Base-by-base conservation (phyloP, 257 asterid genomes). In the Solanum virginianum region DNA sequence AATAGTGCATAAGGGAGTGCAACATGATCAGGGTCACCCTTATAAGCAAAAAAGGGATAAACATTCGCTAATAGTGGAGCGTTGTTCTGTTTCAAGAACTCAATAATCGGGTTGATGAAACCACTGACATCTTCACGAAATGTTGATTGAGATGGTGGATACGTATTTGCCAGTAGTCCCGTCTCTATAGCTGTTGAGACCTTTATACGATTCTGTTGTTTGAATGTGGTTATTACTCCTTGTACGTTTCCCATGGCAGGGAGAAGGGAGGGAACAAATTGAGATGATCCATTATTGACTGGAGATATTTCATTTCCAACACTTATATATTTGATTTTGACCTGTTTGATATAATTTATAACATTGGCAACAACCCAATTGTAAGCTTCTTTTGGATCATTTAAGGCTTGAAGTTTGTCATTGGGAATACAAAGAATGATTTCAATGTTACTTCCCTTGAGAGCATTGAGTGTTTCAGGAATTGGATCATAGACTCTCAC, bases 251-350 rank as follows among this genome's bases (percentile, higher is more conserved):
- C 66, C 85, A 89, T 81, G 47, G 90, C 89, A 0, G 90, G 91
- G 12, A 80, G 65, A 20, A 86, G 63, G 29, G 1, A 84, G 1
- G 68, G 82, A 17, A 85, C 83, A 12, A 59, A 54, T 9, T 29
- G 16, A 11, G 57, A 36, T 22, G 81, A 14, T 26, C 8, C 9
- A 49, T 1, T 4, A 49, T 4, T 75, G 0, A 0, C 4, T 5
- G 91, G 82, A 29, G 55, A n/a, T 18, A 90, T 82, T 63, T 90
- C 90, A 17, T 92, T 92, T 18, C 94, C 93, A 10, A 87, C 90
- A 5, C 84, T 86, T 17, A 88, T 55, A 86, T 87, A 90, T 60
- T 74, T 86, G 88, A 92, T 87, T 2, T 59, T 88, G 57, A 92
- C 89, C 49, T 82, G 62, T 8, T 55, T 32, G 2, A 16, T 57